A percentile compares a stretch with the other conserved stretches of the same genome.
Evolutionary conservation across 2,329 filamentous ascomycete species (phyloP).

Genomic region (Decorospora gaudefroyi): DNA sequence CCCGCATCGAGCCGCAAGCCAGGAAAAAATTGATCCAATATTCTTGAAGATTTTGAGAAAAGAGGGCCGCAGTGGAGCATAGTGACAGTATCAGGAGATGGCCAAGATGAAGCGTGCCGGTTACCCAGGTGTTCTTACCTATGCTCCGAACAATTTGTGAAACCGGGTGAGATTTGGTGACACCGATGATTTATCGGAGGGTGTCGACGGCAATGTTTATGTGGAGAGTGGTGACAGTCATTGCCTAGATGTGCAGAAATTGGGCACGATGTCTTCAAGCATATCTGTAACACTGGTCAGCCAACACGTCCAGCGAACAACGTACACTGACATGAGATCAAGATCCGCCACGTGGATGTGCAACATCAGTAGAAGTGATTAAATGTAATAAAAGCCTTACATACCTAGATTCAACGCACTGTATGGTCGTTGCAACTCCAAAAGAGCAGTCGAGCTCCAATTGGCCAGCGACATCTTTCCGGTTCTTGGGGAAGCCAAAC

Average conservation of each 20-base stretch:
- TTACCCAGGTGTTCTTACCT: slow-evolving; percentile 8
- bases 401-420: not conserved
- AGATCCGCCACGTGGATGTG: not conserved
- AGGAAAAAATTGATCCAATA: slow-evolving; percentile 20
- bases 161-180: slow-evolving; percentile 19
- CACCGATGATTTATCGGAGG: slow-evolving; percentile 5
- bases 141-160: slow-evolving; percentile 14
- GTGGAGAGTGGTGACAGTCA: slow-evolving; percentile 3
- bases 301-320: slow-evolving; percentile 4
- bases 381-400: not conserved
- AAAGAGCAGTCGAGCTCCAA: not conserved
- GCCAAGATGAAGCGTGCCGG: slow-evolving; percentile 10
- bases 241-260: slow-evolving; percentile 8
- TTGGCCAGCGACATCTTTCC: slow-evolving; percentile 1
- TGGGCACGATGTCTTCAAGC: slow-evolving; percentile 7
- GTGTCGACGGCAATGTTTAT: slow-evolving; percentile 4
- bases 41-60: slow-evolving; percentile 26
- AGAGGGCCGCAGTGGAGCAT: slow-evolving; percentile 28
- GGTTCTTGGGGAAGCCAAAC: slow-evolving; percentile 8
- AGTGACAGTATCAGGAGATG: slow-evolving; percentile 10
- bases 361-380: not conserved
- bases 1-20: slow-evolving; percentile 17
- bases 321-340: slow-evolving; percentile 1
- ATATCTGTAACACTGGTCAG: slow-evolving; percentile 10
- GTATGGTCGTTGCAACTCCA: not conserved